Evolutionary conservation across 352 stramenopile species (phyloP).

Genomic region (Globisporangium heterothallicum): DNA sequence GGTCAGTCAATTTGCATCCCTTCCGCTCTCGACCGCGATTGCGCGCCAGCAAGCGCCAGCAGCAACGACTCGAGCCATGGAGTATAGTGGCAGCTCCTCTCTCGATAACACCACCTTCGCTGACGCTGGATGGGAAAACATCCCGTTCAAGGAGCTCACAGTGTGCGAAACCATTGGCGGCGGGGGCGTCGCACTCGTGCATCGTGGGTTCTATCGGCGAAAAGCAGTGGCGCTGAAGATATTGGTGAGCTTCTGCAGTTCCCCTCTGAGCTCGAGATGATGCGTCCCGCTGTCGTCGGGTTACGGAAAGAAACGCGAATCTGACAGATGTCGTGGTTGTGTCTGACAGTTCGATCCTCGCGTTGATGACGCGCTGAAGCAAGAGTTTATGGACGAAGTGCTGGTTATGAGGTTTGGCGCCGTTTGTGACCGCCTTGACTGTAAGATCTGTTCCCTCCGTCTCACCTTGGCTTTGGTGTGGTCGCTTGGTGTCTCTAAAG

Average conservation of each 20-base stretch:
- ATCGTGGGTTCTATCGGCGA: conserved; percentile 71
- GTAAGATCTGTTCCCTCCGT: not conserved
- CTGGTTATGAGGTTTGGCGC: conserved; percentile 69
- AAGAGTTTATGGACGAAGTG: conserved; percentile 93
- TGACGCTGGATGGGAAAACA: conserved; percentile 51
- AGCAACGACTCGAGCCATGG: not conserved
- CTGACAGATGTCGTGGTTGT: not conserved
- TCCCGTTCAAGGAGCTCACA: conserved; percentile 73
- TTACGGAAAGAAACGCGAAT: too few species aligned
- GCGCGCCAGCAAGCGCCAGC: not conserved
- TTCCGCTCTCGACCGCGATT: conserved; percentile 3
- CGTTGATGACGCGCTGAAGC: conserved; percentile 78
- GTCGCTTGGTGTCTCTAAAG: conserved; percentile 11
- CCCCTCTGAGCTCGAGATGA: too few species aligned
- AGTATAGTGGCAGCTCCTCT: not conserved
- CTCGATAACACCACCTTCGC: not conserved
- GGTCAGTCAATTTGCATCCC: conserved; percentile 7
- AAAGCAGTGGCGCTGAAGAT: conserved; percentile 84
- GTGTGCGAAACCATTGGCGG: conserved; percentile 84
- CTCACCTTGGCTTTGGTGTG: not conserved
- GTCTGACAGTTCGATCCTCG: conserved; percentile 77
- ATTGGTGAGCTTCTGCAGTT: too few species aligned
- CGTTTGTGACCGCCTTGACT: conserved; percentile 8
- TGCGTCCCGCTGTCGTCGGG: too few species aligned
- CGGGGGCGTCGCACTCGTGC: conserved; percentile 87